Base-by-base conservation (phyloP, 768 basidiomycete genomes). In the Pulveroboletus frians region DNA sequence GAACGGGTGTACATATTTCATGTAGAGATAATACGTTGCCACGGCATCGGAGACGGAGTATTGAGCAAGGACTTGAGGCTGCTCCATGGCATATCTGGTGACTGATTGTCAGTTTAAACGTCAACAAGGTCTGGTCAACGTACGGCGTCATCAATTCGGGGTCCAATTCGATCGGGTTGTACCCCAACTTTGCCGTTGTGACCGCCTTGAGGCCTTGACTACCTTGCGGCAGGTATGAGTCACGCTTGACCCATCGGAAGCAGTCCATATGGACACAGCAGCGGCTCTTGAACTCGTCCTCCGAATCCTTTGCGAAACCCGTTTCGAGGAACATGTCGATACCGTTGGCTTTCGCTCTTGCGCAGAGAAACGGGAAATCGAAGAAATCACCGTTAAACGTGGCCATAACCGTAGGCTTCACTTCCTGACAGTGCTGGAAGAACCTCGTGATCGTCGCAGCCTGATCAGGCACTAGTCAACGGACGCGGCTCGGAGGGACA, bases 1-100 rank as follows among this genome's bases (percentile, higher is more conserved):
- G 77, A 99, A 99, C 0, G 96, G 96, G 63, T 98, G 94, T 9
- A 99, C 94, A 60, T 99, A 99, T 93, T 98, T 99, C 96, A 98
- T 99, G 72, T 99, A 98, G 31, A 99, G 79, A 68, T 98, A 98
- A 67, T 99, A 98, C 1, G 96, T 99, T n/a, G 96, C 95, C 9
- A 98, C 96, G 0, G 96, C 96, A 77, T 99, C 96, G 67, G 96
- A 99, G 23, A 99, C 96, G 58, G 96, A 98, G 69, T 99, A 99
- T 62, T 94, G 91, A 0, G 96, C 95, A 15, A 99, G 81, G 2
- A 83, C 69, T 63, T 98, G 94, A 0, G 96, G 96, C 57, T 94
- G 92, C 62, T 98, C 96, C 66, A 91, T 75, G 0, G 96, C 96
- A 69, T 99, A 98, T 30, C 95, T 97, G 52, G 18, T 9, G 8